Conservation (phyloP, 495 filamentous ascomycete species). For the Aspergillus taichungensis region DNA sequence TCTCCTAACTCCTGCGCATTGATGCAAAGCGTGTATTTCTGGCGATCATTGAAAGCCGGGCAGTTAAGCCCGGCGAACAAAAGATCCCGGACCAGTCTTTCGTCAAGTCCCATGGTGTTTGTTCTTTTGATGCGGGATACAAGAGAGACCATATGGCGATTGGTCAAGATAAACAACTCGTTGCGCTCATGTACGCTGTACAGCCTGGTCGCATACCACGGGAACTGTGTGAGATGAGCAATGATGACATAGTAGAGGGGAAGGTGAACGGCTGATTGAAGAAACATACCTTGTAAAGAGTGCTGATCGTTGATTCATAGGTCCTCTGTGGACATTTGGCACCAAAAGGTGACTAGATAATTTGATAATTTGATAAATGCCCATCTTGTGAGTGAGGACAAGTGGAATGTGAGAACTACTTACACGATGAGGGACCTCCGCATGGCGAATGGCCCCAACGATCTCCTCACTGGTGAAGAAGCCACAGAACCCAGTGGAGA, state of each 20-base stretch:
- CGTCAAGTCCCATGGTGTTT: constrained; percentile 38
- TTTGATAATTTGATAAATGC: neutral
- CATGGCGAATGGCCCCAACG: constrained; percentile 54
- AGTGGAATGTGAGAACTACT: constrained; percentile 20
- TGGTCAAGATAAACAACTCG: constrained; percentile 42
- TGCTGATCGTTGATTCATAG: constrained; percentile 68
- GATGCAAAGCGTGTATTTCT: constrained; percentile 31
- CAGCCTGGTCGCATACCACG: constrained; percentile 54
- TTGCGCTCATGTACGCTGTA: constrained; percentile 60
- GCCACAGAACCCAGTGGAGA: constrained; percentile 57
- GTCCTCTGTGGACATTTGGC: constrained; percentile 59
- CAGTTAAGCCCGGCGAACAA: constrained; percentile 49
- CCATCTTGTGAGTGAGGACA: neutral
- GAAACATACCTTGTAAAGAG: constrained; percentile 53
- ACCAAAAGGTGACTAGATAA: constrained; percentile 51
- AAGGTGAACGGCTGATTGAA: neutral
- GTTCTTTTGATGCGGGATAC: constrained; percentile 25
- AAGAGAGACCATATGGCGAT: constrained; percentile 40
- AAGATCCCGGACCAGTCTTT: constrained; percentile 48
- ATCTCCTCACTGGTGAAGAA: constrained; percentile 69
- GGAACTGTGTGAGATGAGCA: constrained; percentile 37
- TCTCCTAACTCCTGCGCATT: constrained; percentile 12
- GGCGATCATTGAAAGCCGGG: constrained; percentile 54
- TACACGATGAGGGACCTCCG: constrained; percentile 58
- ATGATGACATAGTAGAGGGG: neutral